Evolutionary conservation across 345 rosid genomes (phyloP).

Genomic region (Geranium brycei): DNA sequence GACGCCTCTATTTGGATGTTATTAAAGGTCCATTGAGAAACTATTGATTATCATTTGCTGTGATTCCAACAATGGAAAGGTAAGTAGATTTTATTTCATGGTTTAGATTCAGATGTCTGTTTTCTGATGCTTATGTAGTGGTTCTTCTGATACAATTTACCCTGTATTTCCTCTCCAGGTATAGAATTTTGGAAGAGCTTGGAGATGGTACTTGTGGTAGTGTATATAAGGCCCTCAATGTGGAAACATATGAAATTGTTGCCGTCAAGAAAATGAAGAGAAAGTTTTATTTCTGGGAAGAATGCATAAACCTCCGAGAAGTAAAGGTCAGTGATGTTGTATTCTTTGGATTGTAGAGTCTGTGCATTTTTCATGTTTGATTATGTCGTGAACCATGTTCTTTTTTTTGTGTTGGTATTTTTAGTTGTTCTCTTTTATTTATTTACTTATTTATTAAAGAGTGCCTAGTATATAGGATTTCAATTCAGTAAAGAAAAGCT

Average conservation of each 20-base stretch:
- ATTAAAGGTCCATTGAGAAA: constrained; percentile 51
- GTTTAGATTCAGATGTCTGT: background rate
- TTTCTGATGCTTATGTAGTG: background rate
- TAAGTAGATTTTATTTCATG: constrained; percentile 16
- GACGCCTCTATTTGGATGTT: constrained; percentile 40
- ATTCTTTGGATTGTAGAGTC: background rate
- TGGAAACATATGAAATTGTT: constrained; percentile 66
- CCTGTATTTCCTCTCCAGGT: constrained; percentile 27
- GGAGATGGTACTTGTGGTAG: constrained; percentile 97
- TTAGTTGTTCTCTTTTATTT: background rate
- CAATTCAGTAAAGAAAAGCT: too few species aligned
- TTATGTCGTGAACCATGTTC: too few species aligned
- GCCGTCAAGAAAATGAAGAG: constrained; percentile 97
- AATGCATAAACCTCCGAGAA: constrained; percentile 78
- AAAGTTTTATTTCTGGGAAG: constrained; percentile 85
- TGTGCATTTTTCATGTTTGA: background rate
- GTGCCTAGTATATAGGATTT: too few species aligned
- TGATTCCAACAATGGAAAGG: constrained; percentile 62
- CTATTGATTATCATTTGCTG: constrained; percentile 24
- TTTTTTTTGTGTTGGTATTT: background rate
- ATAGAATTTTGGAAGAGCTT: constrained; percentile 71
- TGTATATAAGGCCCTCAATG: constrained; percentile 72
- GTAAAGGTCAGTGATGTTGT: constrained; percentile 45
- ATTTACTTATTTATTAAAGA: too few species aligned
- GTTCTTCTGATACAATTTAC: background rate